Evolutionary conservation across 257 asterid genomes (phyloP), one percentile per base, ranked within the genome.

Genomic region (Solanum peruvianum): DNA sequence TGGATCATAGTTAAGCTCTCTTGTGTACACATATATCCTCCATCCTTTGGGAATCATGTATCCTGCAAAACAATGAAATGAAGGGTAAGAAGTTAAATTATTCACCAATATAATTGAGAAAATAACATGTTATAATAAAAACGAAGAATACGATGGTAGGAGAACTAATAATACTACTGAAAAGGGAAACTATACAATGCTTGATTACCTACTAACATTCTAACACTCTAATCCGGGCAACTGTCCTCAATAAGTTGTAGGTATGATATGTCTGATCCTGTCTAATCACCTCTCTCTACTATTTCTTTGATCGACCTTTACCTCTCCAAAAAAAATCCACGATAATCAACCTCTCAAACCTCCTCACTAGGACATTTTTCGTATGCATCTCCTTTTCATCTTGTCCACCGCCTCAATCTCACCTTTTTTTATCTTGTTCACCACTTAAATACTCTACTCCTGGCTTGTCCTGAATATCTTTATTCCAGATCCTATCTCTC

Each of bases 1-100:
- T 12, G 95, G 93, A 83, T 96, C 98, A 58, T 94, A 94, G 90
- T 96, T 96, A 82, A 94, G 91, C 92, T 96, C 99, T 90, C 98
- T 93, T 27, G 93, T 92, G 87, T 90, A 94, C 29, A 90, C 98
- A 66, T 95, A 95, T 39, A 96, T 91, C 91, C 88, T 93, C 99
- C 99, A 96, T 87, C 96, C 98, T 91, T 92, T 86, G 20, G 98
- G 99, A 47, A 96, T 85, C 10, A 90, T 33, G 86, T 84, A 92
- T 64, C 96, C 99, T 96, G 87, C 29, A 64, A 29, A 21, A 20
- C 39, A 14, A 69, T 6, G 13, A 7, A 27, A 20, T 58, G 5
- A 31, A 70, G 78, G 71, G 64, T 56, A 56, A 37, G 7, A 37
- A 37, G 39, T 37, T 5, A 37, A 37, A 37, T 37, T 37, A 37